phyloP scores from a whole-genome alignment of 805 yeast genomes.

The Pichia pseudocactophila region DNA sequence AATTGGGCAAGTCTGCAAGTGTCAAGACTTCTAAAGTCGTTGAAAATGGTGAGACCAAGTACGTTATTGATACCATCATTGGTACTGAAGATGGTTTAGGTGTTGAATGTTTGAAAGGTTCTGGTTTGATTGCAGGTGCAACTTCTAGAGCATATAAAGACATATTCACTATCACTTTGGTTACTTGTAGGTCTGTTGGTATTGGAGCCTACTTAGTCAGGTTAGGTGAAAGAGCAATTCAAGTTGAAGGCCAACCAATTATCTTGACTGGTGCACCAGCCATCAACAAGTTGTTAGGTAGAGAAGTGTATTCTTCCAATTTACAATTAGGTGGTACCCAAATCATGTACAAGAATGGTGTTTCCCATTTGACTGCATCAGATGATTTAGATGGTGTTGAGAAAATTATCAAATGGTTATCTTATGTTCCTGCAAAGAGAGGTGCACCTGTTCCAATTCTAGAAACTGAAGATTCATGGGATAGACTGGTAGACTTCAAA shows the following conservation, averaged over 20 bases:
- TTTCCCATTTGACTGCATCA: conserved; percentile 92
- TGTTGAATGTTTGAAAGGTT: conserved; percentile 96
- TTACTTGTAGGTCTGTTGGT: conserved; percentile 99
- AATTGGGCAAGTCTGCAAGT: conserved; percentile 49
- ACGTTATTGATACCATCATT: conserved; percentile 72
- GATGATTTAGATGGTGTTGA: conserved; percentile 96
- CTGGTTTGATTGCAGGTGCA: conserved; percentile 98
- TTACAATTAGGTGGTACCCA: conserved; percentile 98
- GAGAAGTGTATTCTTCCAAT: conserved; percentile 95
- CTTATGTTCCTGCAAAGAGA: conserved; percentile 87
- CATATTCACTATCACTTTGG: conserved; percentile 94
- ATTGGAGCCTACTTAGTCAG: conserved; percentile 98
- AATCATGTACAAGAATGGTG: conserved; percentile 97
- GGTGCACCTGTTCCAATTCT: conserved; percentile 85
- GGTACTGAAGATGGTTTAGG: conserved; percentile 97
- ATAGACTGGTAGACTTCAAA: conserved; percentile 75
- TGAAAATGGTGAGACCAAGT: conserved; percentile 77
- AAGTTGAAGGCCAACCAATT: conserved; percentile 97
- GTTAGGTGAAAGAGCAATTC: conserved; percentile 97
- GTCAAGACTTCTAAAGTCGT: conserved; percentile 72
- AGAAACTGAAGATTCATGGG: conserved; percentile 82
- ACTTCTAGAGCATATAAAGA: conserved; percentile 97
- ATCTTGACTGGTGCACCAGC: conserved; percentile 99
- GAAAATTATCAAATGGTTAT: conserved; percentile 90
- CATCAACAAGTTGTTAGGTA: conserved; percentile 89